phyloP scores from a whole-genome alignment of 2,329 filamentous ascomycete genomes.

The Cryoendolithus antarcticus region DNA sequence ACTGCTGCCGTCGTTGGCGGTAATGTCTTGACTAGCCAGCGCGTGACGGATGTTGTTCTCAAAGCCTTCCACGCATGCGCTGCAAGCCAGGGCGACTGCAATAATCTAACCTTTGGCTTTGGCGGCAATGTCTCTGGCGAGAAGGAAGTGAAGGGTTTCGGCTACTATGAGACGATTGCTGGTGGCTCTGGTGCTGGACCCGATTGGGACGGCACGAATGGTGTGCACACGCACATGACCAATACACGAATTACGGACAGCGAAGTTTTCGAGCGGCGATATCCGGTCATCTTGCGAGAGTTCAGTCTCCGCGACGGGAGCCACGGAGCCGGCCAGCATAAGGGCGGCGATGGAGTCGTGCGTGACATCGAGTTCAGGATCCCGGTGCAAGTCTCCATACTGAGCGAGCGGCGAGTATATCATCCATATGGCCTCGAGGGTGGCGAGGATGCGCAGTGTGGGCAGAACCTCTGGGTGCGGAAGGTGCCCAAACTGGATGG shows the following conservation, averaged over 20 bases:
- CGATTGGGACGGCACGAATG: slow-evolving; percentile 21
- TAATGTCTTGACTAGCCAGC: slow-evolving; percentile 21
- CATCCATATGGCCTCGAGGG: slow-evolving; percentile 24
- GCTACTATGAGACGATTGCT: slow-evolving; percentile 25
- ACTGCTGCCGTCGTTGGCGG: slow-evolving; percentile 20
- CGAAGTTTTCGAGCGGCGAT: slow-evolving; percentile 25
- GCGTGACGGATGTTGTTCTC: slow-evolving; percentile 22
- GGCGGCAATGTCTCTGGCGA: slow-evolving; percentile 14
- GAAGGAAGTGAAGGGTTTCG: slow-evolving; percentile 17
- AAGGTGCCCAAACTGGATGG: slow-evolving; percentile 38
- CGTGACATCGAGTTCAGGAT: slow-evolving; percentile 21
- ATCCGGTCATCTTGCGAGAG: slow-evolving; percentile 22
- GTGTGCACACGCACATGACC: slow-evolving; percentile 26
- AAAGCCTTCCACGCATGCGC: slow-evolving; percentile 21
- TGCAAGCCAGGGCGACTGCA: slow-evolving; percentile 21
- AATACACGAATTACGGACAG: slow-evolving; percentile 27
- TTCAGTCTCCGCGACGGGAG: slow-evolving; percentile 21
- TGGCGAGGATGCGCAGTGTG: slow-evolving; percentile 20
- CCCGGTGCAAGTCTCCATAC: slow-evolving; percentile 18
- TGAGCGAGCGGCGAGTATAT: slow-evolving; percentile 21
- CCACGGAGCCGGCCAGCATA: slow-evolving; percentile 18
- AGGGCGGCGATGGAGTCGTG: slow-evolving; percentile 22
- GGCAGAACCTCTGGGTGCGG: slow-evolving; percentile 29
- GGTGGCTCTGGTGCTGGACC: slow-evolving; percentile 25
- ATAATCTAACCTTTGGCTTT: slow-evolving; percentile 21